These are phyloP conservation scores for Chlorella sp. DNA, from an alignment of 139 green algal genomes.

Conservation along the genomic window DNA sequence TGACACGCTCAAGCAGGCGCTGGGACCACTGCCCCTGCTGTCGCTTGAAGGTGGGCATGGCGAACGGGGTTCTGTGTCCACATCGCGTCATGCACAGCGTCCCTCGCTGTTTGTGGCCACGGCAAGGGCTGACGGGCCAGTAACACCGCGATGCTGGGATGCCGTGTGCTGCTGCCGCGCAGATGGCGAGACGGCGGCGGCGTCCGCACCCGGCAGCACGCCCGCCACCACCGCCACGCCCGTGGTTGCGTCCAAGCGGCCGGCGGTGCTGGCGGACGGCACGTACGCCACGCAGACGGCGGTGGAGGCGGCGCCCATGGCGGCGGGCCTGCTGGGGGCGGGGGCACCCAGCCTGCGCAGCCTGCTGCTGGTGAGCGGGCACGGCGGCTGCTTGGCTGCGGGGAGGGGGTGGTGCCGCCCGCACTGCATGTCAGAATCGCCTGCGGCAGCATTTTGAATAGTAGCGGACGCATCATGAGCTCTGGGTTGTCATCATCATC, in stretches of 20 bases:
- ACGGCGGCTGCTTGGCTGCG: neutral
- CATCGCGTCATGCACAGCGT: too few species aligned
- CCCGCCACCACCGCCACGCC: neutral
- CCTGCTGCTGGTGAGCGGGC: slow-evolving; percentile 38
- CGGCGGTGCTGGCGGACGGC: slow-evolving; percentile 92
- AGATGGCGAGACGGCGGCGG: slow-evolving; percentile 10
- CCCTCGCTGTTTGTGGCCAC: too few species aligned
- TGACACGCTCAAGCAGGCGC: slow-evolving; percentile 62
- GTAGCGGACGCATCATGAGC: too few species aligned
- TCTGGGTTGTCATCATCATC: too few species aligned
- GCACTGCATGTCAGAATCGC: too few species aligned
- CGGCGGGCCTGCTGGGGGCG: neutral
- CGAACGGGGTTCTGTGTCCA: too few species aligned
- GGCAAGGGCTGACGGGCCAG: too few species aligned
- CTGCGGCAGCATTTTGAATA: too few species aligned
- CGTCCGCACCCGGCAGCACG: neutral
- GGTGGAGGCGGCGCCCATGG: slow-evolving; percentile 16
- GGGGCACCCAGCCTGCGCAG: slow-evolving; percentile 48
- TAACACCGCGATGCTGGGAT: too few species aligned
- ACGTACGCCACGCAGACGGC: slow-evolving; percentile 91
- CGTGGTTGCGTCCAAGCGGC: slow-evolving; percentile 44
- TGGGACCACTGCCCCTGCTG: slow-evolving; percentile 75
- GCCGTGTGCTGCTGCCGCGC: neutral
- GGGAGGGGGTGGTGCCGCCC: neutral
- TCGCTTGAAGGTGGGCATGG: slow-evolving; percentile 13